Base-by-base conservation (phyloP, 208 protist species). In the Kentomonas sorsogonicus region DNA sequence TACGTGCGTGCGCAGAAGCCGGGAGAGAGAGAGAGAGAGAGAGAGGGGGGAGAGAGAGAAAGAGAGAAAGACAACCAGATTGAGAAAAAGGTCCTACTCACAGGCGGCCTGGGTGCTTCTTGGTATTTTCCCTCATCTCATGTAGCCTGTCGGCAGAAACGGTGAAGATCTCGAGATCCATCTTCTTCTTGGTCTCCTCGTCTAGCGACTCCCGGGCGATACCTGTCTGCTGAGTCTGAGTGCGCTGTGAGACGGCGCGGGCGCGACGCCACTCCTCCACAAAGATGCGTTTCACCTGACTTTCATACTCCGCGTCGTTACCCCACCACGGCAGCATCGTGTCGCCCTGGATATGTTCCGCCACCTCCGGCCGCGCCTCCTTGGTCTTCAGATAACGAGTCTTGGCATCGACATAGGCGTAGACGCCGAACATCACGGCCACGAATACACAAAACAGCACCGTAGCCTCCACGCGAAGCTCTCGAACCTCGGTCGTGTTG, bases 311-410 rank as follows among this genome's bases (percentile, higher is more conserved):
- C 10, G 60, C 74, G 47, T 90, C 87, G 64, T 94, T 91, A 33
- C 83, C 83, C 84, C 87, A 94, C 84, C 87, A 94, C 23, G 87
- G 87, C 34, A 89, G 72, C 80, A 94, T 91, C 25, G 87, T 94
- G 54, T 94, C 82, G 4, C 67, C 71, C 45, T 67, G 70, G 9
- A 94, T 62, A 45, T 94, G 81, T 43, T 90, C 75, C 57, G 77
- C 68, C 44, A 60, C 66, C 59, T 81, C 51, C 16, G 81, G 81
- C 1, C 72, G 70, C 34, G 66, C 67, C 59, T 75, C 67, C 29
- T 81, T 46, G 59, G 86, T 74, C 23, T 53, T 63, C 55, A 81
- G 80, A 1, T 70, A 75, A 2, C 82, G 72, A 53, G 77, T 74
- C 13, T 72, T 45, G 2, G 68, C 72, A 20, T 90, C 81, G 23